Evolutionary conservation across 805 yeast genomes (phyloP).

Genomic region (Yarrowia bubula): DNA sequence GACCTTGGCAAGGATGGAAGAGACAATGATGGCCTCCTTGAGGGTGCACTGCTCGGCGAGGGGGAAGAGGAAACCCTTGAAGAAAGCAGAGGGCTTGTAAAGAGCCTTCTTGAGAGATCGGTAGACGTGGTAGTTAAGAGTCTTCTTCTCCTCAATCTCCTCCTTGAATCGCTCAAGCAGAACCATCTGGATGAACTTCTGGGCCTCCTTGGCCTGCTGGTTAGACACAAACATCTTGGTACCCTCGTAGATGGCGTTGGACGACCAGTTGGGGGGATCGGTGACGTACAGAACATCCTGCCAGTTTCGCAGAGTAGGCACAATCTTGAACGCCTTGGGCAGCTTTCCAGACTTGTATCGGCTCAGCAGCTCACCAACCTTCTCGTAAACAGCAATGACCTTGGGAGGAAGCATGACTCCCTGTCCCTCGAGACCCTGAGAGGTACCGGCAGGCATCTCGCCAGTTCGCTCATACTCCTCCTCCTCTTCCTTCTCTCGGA

Average conservation of each 20-base stretch:
- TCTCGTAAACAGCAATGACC: conserved; percentile 90
- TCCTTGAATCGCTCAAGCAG: conserved; percentile 44
- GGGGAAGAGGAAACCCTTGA: conserved; percentile 93
- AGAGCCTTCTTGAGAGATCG: conserved; percentile 88
- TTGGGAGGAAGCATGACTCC: conserved; percentile 92
- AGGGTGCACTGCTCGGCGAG: conserved; percentile 79
- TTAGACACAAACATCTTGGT: conserved; percentile 88
- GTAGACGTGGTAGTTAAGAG: conserved; percentile 89
- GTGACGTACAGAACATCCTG: conserved; percentile 91
- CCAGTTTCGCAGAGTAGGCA: conserved; percentile 93
- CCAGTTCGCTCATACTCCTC: conserved; percentile 35
- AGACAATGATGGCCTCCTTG: conserved; percentile 92
- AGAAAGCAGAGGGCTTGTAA: conserved; percentile 96
- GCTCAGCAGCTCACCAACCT: conserved; percentile 81
- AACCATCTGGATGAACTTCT: conserved; percentile 62
- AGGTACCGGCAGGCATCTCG: conserved; percentile 30
- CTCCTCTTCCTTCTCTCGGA: conserved; percentile 63
- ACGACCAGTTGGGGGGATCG: conserved; percentile 90
- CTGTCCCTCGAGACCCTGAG: conserved; percentile 42
- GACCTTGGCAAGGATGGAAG: conserved; percentile 82
- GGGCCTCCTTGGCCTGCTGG: conserved; percentile 82
- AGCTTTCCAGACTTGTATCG: conserved; percentile 94
- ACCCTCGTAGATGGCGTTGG: conserved; percentile 92
- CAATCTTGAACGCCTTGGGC: conserved; percentile 93
- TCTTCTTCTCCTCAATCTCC: conserved; percentile 43